Evolutionary conservation across 1,284 basidiomycete genomes (phyloP).

Genomic region (Ceratobasidium sp.): DNA sequence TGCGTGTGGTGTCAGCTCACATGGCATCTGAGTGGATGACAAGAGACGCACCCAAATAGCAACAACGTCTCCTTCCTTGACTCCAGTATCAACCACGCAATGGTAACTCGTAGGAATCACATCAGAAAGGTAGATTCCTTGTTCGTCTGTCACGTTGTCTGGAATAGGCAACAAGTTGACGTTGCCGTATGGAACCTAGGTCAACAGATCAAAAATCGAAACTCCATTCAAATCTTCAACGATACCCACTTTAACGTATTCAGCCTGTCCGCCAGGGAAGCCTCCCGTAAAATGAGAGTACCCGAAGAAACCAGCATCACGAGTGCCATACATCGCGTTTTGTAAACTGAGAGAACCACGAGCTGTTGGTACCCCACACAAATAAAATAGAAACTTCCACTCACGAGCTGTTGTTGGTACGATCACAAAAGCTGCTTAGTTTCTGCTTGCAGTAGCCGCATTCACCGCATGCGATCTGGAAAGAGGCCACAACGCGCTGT

Average conservation of each 20-base stretch:
- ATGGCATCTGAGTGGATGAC: no score
- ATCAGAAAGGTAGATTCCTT: slow-evolving; percentile 69
- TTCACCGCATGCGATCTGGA: slow-evolving; percentile 80
- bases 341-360: no score
- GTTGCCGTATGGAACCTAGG: slow-evolving; percentile 70
- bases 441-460: slow-evolving; percentile 78
- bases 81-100: slow-evolving; percentile 70
- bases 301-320: slow-evolving; percentile 76
- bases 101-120: slow-evolving; percentile 80
- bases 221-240: no score
- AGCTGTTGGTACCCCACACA: no score
- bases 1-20: slow-evolving; percentile 44
- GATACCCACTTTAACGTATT: slow-evolving; percentile 56
- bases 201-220: slow-evolving; percentile 8
- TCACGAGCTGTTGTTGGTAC: slow-evolving; percentile 70
- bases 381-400: slow-evolving; percentile 45
- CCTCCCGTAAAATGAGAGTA: slow-evolving; percentile 79
- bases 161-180: slow-evolving; percentile 77
- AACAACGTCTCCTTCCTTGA: slow-evolving; percentile 69
- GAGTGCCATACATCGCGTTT: slow-evolving; percentile 71
- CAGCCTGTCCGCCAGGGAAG: slow-evolving; percentile 75
- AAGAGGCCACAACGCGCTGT: slow-evolving; percentile 75
- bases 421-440: slow-evolving; percentile 73
- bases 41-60: slow-evolving; percentile 64
- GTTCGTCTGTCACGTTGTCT: slow-evolving; percentile 54